Evolutionary conservation across 768 basidiomycete genomes (phyloP).

Genomic region (Flagelloscypha sp.): DNA sequence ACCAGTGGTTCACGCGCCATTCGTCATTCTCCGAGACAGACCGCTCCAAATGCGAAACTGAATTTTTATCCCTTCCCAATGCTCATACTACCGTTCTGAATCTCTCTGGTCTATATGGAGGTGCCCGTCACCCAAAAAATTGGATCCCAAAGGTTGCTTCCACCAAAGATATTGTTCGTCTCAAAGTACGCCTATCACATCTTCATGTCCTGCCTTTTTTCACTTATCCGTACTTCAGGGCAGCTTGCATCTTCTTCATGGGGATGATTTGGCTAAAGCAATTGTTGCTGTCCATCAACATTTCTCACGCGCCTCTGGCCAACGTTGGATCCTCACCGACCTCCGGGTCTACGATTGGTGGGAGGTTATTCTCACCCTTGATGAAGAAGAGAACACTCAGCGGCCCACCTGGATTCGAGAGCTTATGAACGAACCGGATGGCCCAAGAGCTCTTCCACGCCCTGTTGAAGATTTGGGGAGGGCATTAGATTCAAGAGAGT

Average conservation of each 20-base stretch:
- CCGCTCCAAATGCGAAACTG: conserved; percentile 44
- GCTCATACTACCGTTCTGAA: conserved; percentile 49
- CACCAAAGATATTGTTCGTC: conserved; percentile 42
- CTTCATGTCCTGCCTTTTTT: conserved; percentile 1
- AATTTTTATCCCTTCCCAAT: conserved; percentile 36
- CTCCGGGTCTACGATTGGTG: conserved; percentile 60
- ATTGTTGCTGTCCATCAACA: conserved; percentile 48
- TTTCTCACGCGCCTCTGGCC: conserved; percentile 35
- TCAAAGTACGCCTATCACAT: conserved; percentile 29
- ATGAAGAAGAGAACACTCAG: conserved; percentile 6
- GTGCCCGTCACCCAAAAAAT: conserved; percentile 36
- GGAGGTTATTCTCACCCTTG: conserved; percentile 30
- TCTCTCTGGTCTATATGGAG: conserved; percentile 59
- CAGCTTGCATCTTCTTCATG: conserved; percentile 56
- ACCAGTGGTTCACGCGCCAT: conserved; percentile 45
- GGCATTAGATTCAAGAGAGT: conserved; percentile 52
- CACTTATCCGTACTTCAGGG: conserved; percentile 25
- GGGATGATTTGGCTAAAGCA: conserved; percentile 48
- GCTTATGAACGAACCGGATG: conserved; percentile 41
- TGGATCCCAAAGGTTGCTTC: conserved; percentile 49
- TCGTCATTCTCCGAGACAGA: conserved; percentile 35
- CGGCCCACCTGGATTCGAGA: conserved; percentile 44
- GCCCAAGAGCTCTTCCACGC: conserved; percentile 45
- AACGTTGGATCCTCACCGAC: conserved; percentile 52
- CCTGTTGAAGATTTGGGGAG: conserved; percentile 38